Evolutionary conservation across 495 filamentous ascomycete species (phyloP).

Genomic region (Penicillium lagena): DNA sequence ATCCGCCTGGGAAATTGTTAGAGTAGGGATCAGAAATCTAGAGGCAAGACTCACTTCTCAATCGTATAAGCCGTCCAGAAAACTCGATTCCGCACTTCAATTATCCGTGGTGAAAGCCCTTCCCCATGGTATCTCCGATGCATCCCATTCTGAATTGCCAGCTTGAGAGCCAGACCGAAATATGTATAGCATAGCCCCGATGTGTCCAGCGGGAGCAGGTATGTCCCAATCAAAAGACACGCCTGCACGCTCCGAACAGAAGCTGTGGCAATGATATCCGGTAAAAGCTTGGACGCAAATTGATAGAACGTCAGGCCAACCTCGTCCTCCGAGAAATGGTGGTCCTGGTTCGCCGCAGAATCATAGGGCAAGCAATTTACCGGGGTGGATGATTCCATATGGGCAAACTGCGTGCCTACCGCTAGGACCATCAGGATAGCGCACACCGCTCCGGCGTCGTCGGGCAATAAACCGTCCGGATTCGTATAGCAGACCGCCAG

Average conservation of each 20-base stretch:
- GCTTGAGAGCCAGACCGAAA: constrained; percentile 42
- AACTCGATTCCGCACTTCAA: constrained; percentile 42
- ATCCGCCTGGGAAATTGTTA: constrained; percentile 21
- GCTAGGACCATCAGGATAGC: constrained; percentile 46
- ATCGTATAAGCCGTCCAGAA: constrained; percentile 49
- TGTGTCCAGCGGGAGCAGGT: constrained; percentile 43
- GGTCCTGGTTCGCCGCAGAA: constrained; percentile 26
- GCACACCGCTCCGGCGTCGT: constrained; percentile 40
- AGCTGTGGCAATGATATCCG: constrained; percentile 48
- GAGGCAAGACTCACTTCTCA: constrained; percentile 29
- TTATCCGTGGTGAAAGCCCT: constrained; percentile 33
- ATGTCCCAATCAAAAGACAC: constrained; percentile 43
- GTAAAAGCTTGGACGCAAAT: constrained; percentile 41
- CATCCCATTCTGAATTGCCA: constrained; percentile 51
- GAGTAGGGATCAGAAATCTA: background rate
- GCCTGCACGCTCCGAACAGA: constrained; percentile 48
- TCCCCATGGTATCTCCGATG: constrained; percentile 43
- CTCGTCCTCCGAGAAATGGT: constrained; percentile 44
- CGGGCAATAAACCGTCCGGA: constrained; percentile 32
- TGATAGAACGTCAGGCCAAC: constrained; percentile 49
- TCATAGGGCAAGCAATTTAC: constrained; percentile 30
- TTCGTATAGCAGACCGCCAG: constrained; percentile 39
- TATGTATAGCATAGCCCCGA: constrained; percentile 47
- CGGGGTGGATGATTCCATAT: constrained; percentile 41
- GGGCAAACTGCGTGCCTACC: constrained; percentile 48